These are phyloP conservation scores for Leccinum subtestaceum DNA, from an alignment of 768 basidiomycete genomes.

Conservation along the genomic window DNA sequence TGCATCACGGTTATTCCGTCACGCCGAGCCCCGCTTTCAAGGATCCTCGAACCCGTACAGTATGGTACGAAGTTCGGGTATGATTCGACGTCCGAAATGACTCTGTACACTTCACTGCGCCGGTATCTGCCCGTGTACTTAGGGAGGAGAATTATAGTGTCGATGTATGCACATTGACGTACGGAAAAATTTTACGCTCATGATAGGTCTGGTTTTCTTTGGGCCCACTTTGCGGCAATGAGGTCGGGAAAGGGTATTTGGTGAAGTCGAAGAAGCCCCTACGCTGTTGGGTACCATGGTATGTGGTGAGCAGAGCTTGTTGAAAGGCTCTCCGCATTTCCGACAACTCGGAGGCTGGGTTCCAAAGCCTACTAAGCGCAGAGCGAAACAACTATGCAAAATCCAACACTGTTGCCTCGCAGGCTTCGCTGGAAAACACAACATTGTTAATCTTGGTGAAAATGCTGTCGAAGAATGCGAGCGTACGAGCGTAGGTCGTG, in stretches of 20 bases:
- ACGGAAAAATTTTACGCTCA: conserved; percentile 89
- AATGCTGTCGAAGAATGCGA: conserved; percentile 1
- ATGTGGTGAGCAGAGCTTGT: conserved; percentile 3
- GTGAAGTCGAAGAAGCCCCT: conserved; percentile 52
- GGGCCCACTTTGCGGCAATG: conserved; percentile 30
- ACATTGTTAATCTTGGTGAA: background rate
- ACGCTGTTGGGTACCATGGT: conserved; percentile 3
- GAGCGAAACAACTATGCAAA: background rate
- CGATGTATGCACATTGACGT: conserved; percentile 34
- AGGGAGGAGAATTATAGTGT: conserved; percentile 9
- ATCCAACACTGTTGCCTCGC: background rate
- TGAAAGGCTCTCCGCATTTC: conserved; percentile 21
- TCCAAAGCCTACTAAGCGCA: background rate
- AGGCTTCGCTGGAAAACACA: background rate
- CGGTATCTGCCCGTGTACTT: conserved; percentile 55
- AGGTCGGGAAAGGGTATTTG: conserved; percentile 44
- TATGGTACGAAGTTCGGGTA: conserved; percentile 90
- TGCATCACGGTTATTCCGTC: conserved; percentile 54
- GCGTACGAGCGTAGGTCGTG: background rate
- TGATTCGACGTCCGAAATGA: conserved; percentile 85
- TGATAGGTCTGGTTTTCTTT: conserved; percentile 61
- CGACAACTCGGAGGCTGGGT: background rate
- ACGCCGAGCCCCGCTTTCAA: conserved; percentile 33
- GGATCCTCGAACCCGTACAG: conserved; percentile 71
- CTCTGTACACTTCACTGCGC: conserved; percentile 71